phyloP scores from a whole-genome alignment of 129 eudicot genomes.

The Deinandra increscens region DNA sequence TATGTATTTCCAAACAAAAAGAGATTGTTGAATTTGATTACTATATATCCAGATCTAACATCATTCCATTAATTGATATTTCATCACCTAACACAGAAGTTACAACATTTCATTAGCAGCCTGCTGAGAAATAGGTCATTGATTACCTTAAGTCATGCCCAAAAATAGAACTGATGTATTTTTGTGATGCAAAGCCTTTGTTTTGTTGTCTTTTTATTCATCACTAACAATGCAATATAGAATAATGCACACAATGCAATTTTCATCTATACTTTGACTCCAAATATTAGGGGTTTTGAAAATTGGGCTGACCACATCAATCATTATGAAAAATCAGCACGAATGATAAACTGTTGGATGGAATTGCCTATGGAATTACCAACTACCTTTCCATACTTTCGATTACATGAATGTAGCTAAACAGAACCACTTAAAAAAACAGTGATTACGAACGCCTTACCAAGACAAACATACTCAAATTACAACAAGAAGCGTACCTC shows the following conservation, averaged over 20 bases:
- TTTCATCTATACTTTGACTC: not conserved
- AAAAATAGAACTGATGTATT: not conserved
- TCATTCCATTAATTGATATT: slow-evolving; percentile 14
- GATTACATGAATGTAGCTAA: slow-evolving; percentile 13
- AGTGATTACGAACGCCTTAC: not conserved
- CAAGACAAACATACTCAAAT: not conserved
- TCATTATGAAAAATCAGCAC: not conserved
- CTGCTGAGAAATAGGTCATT: not conserved
- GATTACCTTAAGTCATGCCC: not conserved
- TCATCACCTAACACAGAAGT: slow-evolving; percentile 9
- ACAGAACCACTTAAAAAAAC: slow-evolving; percentile 10
- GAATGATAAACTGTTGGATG: not conserved
- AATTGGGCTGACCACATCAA: not conserved
- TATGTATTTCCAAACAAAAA: slow-evolving; percentile 17
- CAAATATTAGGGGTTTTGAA: not conserved
- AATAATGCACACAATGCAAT: slow-evolving; percentile 7
- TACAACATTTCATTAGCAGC: slow-evolving; percentile 3
- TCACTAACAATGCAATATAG: not conserved
- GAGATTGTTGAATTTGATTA: slow-evolving; percentile 21
- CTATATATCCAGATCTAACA: slow-evolving; percentile 15
- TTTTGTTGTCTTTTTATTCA: not conserved
- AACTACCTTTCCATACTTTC: not conserved
- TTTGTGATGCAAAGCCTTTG: not conserved
- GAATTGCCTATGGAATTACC: not conserved
- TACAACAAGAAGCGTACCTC: slow-evolving; percentile 39